phyloP scores from a whole-genome alignment of 331 rosid species.

The Telfairia occidentalis region DNA sequence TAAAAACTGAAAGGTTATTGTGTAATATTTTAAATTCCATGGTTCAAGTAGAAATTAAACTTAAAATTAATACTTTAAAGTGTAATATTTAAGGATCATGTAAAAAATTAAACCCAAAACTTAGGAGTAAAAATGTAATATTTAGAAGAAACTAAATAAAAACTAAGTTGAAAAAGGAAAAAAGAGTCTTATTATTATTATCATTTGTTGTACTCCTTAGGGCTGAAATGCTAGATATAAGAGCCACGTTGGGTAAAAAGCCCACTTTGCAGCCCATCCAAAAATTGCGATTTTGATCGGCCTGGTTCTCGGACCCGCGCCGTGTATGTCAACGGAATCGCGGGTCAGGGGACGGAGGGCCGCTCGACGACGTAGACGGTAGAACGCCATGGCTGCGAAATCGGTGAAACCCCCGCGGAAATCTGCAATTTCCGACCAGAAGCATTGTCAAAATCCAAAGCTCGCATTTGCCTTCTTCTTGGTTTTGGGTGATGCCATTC shows the following conservation, averaged over 20 bases:
- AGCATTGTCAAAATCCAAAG: slow-evolving; percentile 21
- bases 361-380: neutral
- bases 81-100: too few relatives aligned
- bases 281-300: neutral
- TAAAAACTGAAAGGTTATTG: too few relatives aligned
- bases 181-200: too few relatives aligned
- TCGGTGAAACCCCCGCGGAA: slow-evolving; percentile 28
- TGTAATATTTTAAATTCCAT: too few relatives aligned
- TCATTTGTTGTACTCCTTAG: too few relatives aligned
- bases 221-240: neutral
- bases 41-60: too few relatives aligned
- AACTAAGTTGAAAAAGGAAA: too few relatives aligned
- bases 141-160: too few relatives aligned
- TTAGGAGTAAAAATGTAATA: too few relatives aligned
- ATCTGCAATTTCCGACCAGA: slow-evolving; percentile 18
- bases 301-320: neutral
- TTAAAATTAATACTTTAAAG: too few relatives aligned
- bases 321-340: neutral
- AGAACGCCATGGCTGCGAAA: slow-evolving; percentile 35
- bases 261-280: slow-evolving; percentile 9
- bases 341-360: neutral
- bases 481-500: slow-evolving; percentile 43
- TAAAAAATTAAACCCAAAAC: too few relatives aligned
- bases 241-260: neutral
- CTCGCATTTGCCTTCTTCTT: slow-evolving; percentile 35